Evolutionary conservation across 1,284 basidiomycete genomes (phyloP), one percentile per base, ranked within the genome.

Genomic region (Papiliotrema nemorosa): DNA sequence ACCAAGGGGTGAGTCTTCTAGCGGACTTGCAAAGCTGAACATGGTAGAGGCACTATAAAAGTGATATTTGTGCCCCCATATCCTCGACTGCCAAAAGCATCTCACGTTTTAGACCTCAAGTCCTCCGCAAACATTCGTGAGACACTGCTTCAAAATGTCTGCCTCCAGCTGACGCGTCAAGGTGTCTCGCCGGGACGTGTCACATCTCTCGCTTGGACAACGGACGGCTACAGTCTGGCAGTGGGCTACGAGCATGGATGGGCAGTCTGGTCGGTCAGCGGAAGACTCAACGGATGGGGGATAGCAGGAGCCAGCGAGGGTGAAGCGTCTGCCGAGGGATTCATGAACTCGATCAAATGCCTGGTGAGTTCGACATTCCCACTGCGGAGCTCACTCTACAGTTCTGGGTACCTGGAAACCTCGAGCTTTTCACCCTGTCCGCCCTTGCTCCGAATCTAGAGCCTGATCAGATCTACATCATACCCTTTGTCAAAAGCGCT

Each of bases 171-270:
- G 20, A 27, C 29, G 35, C 13, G 9, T 9, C 47, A n/a, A 64
- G 59, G 53, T n/a, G 44, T 52, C 3, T 47, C 47, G 5, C 84
- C 84, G 1, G 93, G 93, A 0, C 72, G 80, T n/a, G 86, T 97
- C 2, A 82, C 76, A 40, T 75, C 82, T 13, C 79, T 97, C 70
- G 83, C 90, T 58, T 97, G 92, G 90, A 93, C 86, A 50, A 88
- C 87, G 2, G 96, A 99, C 72, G 96, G 94, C 1, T 91, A 96
- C 72, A 90, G 90, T 1, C 79, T 98, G n/a, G 93, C 92, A n/a
- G 90, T 92, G 1, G 93, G 90, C 0, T 97, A 90, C 85, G 80
- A 84, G 55, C 75, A 82, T 51, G 93, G 91, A 3, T 96, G 92
- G 88, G 88, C 86, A 0, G 81, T 96, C 3, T 91, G 92, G 79